A percentile compares a stretch with the other conserved stretches of the same genome.
Conservation (phyloP, 2,329 filamentous ascomycete genomes). For the Penicillium paneum region DNA sequence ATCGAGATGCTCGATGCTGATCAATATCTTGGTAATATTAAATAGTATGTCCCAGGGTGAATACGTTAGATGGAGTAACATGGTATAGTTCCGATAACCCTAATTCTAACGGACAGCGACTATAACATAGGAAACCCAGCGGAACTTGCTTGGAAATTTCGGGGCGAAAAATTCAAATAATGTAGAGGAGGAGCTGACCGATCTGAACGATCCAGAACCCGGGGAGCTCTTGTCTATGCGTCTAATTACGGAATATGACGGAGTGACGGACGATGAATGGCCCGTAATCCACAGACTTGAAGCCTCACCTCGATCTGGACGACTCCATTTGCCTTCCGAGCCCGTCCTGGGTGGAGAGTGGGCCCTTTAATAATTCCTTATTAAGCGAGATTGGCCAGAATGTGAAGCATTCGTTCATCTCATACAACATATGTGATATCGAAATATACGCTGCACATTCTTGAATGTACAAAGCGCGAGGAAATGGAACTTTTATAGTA, state of each 20-base stretch:
- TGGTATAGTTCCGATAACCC: not conserved
- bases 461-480: not conserved
- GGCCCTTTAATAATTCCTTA: not conserved
- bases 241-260: not conserved
- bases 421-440: not conserved
- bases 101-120: constrained; percentile 2
- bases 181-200: not conserved
- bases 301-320: not conserved
- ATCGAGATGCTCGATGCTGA: constrained; percentile 2
- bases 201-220: not conserved
- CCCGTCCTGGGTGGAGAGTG: constrained; percentile 9
- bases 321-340: constrained; percentile 10
- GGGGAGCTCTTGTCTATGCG: not conserved
- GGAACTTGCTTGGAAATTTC: not conserved
- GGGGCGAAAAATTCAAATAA: no score
- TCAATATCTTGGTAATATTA: not conserved
- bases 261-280: not conserved
- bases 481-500: not conserved
- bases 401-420: not conserved
- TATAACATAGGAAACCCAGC: not conserved
- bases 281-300: not conserved
- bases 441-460: not conserved
- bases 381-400: constrained; percentile 15
- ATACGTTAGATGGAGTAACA: not conserved
- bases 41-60: not conserved